Percentiles rank a stretch among this genome's conserved stretches.
Evolutionary conservation across 75 land plant genomes (phyloP).

Genomic region (Ceratopteris richardii): DNA sequence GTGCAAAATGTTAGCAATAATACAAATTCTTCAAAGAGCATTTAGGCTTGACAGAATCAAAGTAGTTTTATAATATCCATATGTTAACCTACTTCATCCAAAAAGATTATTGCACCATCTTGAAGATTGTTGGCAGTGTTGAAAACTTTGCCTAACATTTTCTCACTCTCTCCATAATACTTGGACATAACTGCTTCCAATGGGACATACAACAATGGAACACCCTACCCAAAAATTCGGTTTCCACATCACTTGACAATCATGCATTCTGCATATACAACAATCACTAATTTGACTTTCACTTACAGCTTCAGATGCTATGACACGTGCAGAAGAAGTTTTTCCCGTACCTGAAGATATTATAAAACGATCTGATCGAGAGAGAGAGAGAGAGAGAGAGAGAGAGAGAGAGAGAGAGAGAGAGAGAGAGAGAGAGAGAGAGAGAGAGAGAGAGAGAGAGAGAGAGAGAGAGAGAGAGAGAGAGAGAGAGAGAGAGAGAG

Average conservation of each 20-base stretch:
- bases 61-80: neutral
- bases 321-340: slow-evolving; percentile 95
- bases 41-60: too few relatives aligned
- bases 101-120: slow-evolving; percentile 81
- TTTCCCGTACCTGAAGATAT: slow-evolving; percentile 92
- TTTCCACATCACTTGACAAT: too few relatives aligned
- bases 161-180: slow-evolving; percentile 98
- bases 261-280: neutral
- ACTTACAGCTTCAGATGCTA: slow-evolving; percentile 83
- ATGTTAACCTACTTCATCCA: slow-evolving; percentile 99
- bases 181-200: slow-evolving; percentile 92
- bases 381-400: too few relatives aligned
- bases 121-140: slow-evolving; percentile 79
- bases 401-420: too few relatives aligned
- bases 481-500: too few relatives aligned
- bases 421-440: too few relatives aligned
- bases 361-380: too few relatives aligned
- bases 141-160: slow-evolving; percentile 70
- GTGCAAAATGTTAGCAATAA: neutral
- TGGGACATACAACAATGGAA: slow-evolving; percentile 89
- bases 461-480: too few relatives aligned
- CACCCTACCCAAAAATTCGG: too few relatives aligned
- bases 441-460: too few relatives aligned
- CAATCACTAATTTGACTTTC: neutral
- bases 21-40: too few relatives aligned